Conservation (phyloP, 257 asterid genomes). For the Plantago major region DNA sequence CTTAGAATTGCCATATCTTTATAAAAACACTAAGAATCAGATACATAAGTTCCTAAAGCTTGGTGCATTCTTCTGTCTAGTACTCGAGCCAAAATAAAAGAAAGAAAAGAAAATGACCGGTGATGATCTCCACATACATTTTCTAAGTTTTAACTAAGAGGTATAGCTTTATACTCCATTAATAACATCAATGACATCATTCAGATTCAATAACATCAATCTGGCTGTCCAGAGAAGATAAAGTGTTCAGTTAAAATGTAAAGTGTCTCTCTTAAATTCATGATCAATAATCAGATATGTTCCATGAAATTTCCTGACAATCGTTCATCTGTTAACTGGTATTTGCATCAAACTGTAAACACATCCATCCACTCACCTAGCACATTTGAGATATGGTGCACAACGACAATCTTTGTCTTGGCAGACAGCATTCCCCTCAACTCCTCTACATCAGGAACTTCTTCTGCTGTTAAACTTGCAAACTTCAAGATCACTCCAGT, state of each 20-base stretch:
- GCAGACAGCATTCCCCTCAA: constrained; percentile 53
- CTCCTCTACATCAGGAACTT: constrained; percentile 69
- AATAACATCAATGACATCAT: not conserved
- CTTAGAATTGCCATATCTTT: too few species aligned
- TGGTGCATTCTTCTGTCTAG: too few species aligned
- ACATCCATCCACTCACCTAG: constrained; percentile 61
- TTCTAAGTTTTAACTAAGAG: not conserved
- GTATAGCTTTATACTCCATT: constrained; percentile 7
- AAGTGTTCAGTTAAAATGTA: too few species aligned
- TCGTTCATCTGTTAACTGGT: not conserved
- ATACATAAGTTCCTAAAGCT: too few species aligned
- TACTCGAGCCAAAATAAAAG: too few species aligned
- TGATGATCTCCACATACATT: too few species aligned
- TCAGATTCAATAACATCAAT: too few species aligned
- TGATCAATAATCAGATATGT: not conserved
- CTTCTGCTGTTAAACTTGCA: constrained; percentile 60
- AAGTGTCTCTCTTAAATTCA: too few species aligned
- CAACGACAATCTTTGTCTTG: constrained; percentile 63
- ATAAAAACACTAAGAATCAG: too few species aligned
- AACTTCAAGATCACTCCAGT: constrained; percentile 81
- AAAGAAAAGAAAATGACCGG: too few species aligned
- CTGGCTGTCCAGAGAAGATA: too few species aligned
- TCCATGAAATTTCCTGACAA: not conserved
- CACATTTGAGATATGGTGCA: constrained; percentile 85
- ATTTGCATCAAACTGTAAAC: constrained; percentile 13